A percentile compares a stretch with the other conserved stretches of the same genome.
Evolutionary conservation across 2,329 filamentous ascomycete species (phyloP).

Genomic region (Claviceps sorghi): DNA sequence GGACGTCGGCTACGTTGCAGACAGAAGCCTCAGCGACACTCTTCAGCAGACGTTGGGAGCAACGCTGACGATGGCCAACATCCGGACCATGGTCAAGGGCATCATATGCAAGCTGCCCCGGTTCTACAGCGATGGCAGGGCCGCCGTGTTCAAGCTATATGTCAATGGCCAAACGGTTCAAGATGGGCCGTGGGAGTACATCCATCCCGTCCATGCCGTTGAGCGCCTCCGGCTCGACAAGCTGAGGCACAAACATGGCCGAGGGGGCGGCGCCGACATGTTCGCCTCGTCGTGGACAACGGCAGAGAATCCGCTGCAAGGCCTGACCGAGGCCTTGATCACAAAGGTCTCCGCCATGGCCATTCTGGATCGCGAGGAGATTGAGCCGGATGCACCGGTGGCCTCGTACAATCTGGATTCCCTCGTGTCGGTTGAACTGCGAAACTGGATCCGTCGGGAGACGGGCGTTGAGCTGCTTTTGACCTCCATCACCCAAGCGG

Average conservation of each 20-base stretch:
- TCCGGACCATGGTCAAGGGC: slow-evolving; percentile 5
- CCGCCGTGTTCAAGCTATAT: neutral
- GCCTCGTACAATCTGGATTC: slow-evolving; percentile 27
- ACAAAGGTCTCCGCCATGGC: slow-evolving; percentile 6
- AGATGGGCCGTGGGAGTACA: neutral
- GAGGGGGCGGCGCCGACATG: neutral
- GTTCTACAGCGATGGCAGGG: slow-evolving; percentile 1
- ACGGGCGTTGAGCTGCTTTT: slow-evolving; percentile 18
- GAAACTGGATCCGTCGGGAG: slow-evolving; percentile 25
- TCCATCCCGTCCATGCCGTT: slow-evolving; percentile 1
- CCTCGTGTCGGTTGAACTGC: slow-evolving; percentile 25
- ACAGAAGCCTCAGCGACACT: slow-evolving; percentile 3
- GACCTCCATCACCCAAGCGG: slow-evolving; percentile 1
- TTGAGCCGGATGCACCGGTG: slow-evolving; percentile 16
- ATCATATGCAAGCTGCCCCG: slow-evolving; percentile 1
- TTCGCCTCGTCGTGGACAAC: slow-evolving; percentile 1
- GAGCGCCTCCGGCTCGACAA: slow-evolving; percentile 1
- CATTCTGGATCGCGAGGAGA: slow-evolving; percentile 6
- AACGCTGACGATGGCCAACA: slow-evolving; percentile 2
- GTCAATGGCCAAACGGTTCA: neutral
- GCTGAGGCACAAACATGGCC: neutral
- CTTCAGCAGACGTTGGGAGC: slow-evolving; percentile 2
- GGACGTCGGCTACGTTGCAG: slow-evolving; percentile 12
- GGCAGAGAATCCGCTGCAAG: slow-evolving; percentile 1
- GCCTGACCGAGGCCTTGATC: slow-evolving; percentile 5